Base-by-base conservation (phyloP, 2,329 filamentous ascomycete genomes). In the Hymenotorrendiella dingleyae region DNA sequence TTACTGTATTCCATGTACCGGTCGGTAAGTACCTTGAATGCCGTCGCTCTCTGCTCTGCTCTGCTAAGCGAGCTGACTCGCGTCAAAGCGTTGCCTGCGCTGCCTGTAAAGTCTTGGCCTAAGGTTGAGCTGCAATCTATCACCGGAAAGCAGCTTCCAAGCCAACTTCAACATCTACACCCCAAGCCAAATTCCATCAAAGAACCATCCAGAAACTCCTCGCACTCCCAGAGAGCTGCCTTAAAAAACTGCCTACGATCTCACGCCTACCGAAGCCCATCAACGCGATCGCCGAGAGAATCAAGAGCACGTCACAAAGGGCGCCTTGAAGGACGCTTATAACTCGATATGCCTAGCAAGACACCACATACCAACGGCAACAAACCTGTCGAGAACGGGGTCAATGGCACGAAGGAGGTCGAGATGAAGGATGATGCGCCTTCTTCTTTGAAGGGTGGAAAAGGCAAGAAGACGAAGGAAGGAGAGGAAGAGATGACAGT, bases 401-500 rank as follows among this genome's bases (percentile, higher is more conserved):
- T 78, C 58, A 70, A 77, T 71, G 64, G 77, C 53, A 77, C 76
- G 49, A 76, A 84, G 56, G 83, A 87, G 63, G 73, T 80, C 57
- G 81, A 86, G 60, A 84, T 83, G 78, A 82, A 77, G 63, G 80
- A 84, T 61, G 74, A 77, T 65, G 67, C 66, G 60, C 63, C 68
- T 56, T 73, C 74, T 62, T 67, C 69, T 59, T 67, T 73, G 57
- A 85, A 84, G 69, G 67, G 63, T 55, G 66, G 70, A 59, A 83
- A 81, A 67, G 75, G 74, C 57, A 83, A 82, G 69, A 80, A 80
- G 67, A 60, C 62, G 16, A 82, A 80, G 65, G 80, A 88, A 59
- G 81, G 75, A 58, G 83, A 86, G 55, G 81, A 82, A 46, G 83
- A 87, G 70, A 88, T 88, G 82, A 88, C 84, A 38, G 83, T 88